phyloP scores from a whole-genome alignment of 2,329 filamentous ascomycete genomes.

The Neoascochyta sp. region DNA sequence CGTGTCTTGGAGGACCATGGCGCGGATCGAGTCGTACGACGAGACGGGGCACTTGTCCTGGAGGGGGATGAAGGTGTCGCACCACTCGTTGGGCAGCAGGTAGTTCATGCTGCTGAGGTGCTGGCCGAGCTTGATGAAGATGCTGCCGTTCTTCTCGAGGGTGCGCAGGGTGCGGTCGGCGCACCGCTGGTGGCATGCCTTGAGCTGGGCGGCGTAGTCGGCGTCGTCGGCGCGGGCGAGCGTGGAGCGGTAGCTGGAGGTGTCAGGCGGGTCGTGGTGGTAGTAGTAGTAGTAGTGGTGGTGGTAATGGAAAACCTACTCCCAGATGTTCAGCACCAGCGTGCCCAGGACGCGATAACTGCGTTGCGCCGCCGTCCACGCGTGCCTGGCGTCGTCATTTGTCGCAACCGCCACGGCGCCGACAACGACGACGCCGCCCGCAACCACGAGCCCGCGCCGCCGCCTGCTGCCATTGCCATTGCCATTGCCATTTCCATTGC shows the following conservation, averaged over 20 bases:
- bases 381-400: constrained; percentile 68
- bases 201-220: constrained; percentile 65
- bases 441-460: constrained; percentile 24
- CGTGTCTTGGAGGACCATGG: constrained; percentile 83
- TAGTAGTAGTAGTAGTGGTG: neutral
- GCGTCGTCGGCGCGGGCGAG: constrained; percentile 66
- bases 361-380: constrained; percentile 70
- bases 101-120: constrained; percentile 97
- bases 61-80: constrained; percentile 87
- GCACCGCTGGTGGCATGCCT: constrained; percentile 86
- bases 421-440: constrained; percentile 29
- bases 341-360: constrained; percentile 73
- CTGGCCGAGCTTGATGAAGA: constrained; percentile 97
- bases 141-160: constrained; percentile 92
- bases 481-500: neutral
- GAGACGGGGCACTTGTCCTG: constrained; percentile 96
- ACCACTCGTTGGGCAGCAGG: constrained; percentile 86
- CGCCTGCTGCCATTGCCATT: constrained; percentile 17
- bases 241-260: constrained; percentile 74
- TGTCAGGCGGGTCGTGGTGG: constrained; percentile 1
- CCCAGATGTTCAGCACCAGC: constrained; percentile 79
- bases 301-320: constrained; percentile 54
- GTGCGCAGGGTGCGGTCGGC: constrained; percentile 81
- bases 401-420: constrained; percentile 48
- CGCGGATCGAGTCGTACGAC: constrained; percentile 77